Evolutionary conservation across 1,139 yeast genomes (phyloP).

Genomic region (Meyerozyma guilliermondii): DNA sequence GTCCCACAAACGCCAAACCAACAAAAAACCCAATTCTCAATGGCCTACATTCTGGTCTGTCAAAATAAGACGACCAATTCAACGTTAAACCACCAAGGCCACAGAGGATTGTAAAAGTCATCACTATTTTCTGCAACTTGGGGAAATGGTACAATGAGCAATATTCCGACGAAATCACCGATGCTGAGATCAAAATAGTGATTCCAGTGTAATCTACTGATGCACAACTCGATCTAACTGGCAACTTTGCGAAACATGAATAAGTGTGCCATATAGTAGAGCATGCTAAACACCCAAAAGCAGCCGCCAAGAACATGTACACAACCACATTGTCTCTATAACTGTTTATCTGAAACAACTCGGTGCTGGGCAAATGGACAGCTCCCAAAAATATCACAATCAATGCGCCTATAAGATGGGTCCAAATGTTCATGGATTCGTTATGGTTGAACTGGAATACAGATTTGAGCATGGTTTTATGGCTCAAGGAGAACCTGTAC

Average conservation of each 20-base stretch:
- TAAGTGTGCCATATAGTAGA: constrained; percentile 93
- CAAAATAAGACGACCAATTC: constrained; percentile 90
- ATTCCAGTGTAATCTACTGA: constrained; percentile 96
- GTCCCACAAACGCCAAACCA: constrained; percentile 73
- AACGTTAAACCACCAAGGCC: constrained; percentile 71
- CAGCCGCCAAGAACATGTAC: constrained; percentile 63
- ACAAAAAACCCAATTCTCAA: constrained; percentile 80
- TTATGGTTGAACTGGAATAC: constrained; percentile 64
- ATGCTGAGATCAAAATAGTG: constrained; percentile 84
- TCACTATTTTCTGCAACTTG: constrained; percentile 41
- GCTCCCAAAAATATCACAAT: constrained; percentile 52
- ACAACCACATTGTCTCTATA: constrained; percentile 49
- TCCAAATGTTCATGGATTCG: constrained; percentile 92
- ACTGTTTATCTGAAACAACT: constrained; percentile 35
- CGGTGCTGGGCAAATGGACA: constrained; percentile 57
- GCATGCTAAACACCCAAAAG: constrained; percentile 69
- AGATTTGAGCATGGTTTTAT: constrained; percentile 52
- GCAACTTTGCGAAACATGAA: constrained; percentile 65
- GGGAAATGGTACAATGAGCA: constrained; percentile 67
- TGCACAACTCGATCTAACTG: constrained; percentile 69
- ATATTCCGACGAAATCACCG: constrained; percentile 82
- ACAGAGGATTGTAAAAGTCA: constrained; percentile 56
- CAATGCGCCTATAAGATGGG: constrained; percentile 71
- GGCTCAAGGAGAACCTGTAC: constrained; percentile 74
- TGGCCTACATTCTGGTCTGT: constrained; percentile 77